Evolutionary conservation across 169 alveolate species (phyloP).

Genomic region (Eimeria maxima): DNA sequence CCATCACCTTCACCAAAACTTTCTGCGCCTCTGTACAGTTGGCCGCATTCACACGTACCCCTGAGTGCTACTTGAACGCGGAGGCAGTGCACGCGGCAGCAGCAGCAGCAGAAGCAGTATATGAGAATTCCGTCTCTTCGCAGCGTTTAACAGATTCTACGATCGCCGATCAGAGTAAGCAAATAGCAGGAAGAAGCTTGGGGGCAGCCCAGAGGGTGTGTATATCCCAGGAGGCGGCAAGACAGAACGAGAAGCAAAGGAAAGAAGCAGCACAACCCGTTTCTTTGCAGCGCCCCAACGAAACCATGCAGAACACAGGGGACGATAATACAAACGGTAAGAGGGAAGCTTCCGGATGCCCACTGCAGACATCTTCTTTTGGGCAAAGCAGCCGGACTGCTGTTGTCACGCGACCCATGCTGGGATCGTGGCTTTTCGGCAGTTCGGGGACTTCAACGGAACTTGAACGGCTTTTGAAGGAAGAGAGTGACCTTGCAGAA

Average conservation of each 20-base stretch:
- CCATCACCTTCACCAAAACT: constrained; percentile 37
- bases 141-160: not conserved
- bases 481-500: constrained; percentile 27
- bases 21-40: not conserved
- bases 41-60: constrained; percentile 10
- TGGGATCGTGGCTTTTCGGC: constrained; percentile 36
- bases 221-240: not conserved
- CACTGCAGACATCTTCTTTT: not conserved
- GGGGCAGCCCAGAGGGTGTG: not conserved
- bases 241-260: not conserved
- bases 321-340: not conserved
- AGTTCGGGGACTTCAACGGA: constrained; percentile 50
- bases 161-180: not conserved
- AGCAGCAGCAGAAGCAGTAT: constrained; percentile 22
- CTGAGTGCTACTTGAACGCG: constrained; percentile 59
- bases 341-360: not conserved
- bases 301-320: not conserved
- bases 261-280: too few relatives aligned
- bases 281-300: not conserved
- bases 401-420: not conserved
- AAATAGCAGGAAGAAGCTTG: not conserved
- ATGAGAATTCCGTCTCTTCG: not conserved
- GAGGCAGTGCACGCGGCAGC: constrained; percentile 66
- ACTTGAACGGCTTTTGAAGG: constrained; percentile 71
- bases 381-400: not conserved